Conservation (phyloP, 2,329 filamentous ascomycete genomes). For the Trichoderma endophyticum region DNA sequence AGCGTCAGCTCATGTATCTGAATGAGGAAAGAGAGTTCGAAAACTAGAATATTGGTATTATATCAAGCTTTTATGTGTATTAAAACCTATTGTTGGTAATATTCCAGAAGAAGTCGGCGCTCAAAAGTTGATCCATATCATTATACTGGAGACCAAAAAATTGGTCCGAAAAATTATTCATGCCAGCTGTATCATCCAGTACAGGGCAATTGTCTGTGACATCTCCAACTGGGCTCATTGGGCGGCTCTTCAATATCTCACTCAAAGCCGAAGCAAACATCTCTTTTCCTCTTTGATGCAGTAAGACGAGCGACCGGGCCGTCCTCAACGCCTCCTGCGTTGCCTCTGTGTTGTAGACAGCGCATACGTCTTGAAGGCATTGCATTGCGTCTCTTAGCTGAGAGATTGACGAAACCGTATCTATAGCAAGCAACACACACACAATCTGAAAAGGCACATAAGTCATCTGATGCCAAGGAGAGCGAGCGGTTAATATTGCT, state of each 20-base stretch:
- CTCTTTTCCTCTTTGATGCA: conserved; percentile 1
- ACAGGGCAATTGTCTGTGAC: neutral
- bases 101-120: conserved; percentile 4
- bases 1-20: neutral
- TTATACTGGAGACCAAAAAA: conserved; percentile 1
- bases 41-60: neutral
- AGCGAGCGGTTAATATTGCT: neutral
- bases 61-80: neutral
- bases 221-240: neutral
- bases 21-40: neutral
- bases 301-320: neutral
- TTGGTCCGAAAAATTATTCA: neutral
- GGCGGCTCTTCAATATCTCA: neutral
- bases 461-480: conserved; percentile 5
- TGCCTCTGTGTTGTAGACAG: neutral
- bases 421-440: conserved; percentile 4
- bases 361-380: neutral
- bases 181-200: neutral
- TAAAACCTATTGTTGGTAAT: neutral
- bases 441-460: conserved; percentile 7
- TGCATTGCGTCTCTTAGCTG: conserved; percentile 1
- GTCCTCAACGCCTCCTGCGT: neutral
- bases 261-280: conserved; percentile 7
- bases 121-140: conserved; percentile 5
- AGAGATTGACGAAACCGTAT: conserved; percentile 3